These are phyloP conservation scores for Trichophyton schoenleinii DNA, from an alignment of 2,329 filamentous ascomycete species.

Conservation along the genomic window DNA sequence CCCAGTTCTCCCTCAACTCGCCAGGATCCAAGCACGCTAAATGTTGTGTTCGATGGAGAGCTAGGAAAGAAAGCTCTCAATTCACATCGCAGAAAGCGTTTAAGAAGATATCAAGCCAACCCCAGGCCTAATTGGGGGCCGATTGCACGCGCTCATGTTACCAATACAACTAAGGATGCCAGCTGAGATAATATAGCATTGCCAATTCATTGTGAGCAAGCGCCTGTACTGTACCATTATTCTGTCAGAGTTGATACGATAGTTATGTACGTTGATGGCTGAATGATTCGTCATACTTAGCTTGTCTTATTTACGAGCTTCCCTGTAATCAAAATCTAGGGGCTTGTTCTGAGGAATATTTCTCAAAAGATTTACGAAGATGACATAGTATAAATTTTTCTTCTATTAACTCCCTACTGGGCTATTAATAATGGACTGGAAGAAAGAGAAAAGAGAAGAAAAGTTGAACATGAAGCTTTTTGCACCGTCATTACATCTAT, in stretches of 20 bases:
- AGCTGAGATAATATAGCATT: background rate
- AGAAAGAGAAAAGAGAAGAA: background rate
- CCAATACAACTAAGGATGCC: background rate
- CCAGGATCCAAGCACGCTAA: constrained; percentile 33
- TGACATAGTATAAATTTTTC: background rate
- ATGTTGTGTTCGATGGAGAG: constrained; percentile 66
- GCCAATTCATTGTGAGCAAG: background rate
- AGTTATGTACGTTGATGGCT: background rate
- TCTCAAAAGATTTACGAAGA: no score
- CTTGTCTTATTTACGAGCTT: no score
- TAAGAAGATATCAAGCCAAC: constrained; percentile 81
- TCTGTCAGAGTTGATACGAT: background rate
- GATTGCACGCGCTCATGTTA: constrained; percentile 39
- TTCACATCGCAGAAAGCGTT: constrained; percentile 45
- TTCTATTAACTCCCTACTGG: background rate
- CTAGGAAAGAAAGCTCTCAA: constrained; percentile 53
- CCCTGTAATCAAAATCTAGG: no score
- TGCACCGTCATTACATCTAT: background rate
- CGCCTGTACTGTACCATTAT: background rate
- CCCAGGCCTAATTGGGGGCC: constrained; percentile 91
- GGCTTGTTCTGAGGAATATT: no score
- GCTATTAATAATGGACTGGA: no score
- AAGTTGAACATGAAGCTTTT: background rate
- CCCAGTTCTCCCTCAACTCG: background rate
- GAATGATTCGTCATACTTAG: background rate